Evolutionary conservation across 768 basidiomycete genomes (phyloP).

Genomic region (Tylopilus subfusipes): DNA sequence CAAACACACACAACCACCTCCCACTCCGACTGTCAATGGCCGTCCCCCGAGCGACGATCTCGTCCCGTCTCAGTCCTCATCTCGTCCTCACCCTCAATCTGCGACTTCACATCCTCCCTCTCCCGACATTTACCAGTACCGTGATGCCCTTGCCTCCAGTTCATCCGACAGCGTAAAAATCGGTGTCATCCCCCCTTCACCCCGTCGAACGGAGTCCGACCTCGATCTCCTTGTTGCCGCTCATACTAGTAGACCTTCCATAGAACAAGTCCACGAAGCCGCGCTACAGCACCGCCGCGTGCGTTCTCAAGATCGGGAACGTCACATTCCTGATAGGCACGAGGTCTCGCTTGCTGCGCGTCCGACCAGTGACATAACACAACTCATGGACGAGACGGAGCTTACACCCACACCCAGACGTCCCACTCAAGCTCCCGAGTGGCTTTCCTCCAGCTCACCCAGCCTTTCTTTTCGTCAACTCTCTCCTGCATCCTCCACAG

Average conservation of each 20-base stretch:
- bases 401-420: conserved; percentile 27
- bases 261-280: conserved; percentile 19
- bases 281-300: conserved; percentile 25
- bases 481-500: conserved; percentile 32
- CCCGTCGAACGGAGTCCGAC: conserved; percentile 19
- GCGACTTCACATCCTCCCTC: conserved; percentile 9
- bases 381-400: conserved; percentile 23
- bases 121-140: conserved; percentile 1
- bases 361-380: conserved; percentile 20
- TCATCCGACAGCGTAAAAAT: conserved; percentile 29
- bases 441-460: conserved; percentile 16
- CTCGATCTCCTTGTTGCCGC: neutral
- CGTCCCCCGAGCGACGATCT: conserved; percentile 1
- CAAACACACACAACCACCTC: conserved; percentile 14
- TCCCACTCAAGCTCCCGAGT: conserved; percentile 11
- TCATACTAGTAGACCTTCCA: conserved; percentile 5
- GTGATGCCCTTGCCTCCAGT: conserved; percentile 2
- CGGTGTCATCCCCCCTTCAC: conserved; percentile 31
- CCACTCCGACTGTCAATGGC: conserved; percentile 1
- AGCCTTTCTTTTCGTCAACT: conserved; percentile 18
- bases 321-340: conserved; percentile 29
- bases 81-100: conserved; percentile 9
- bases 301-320: conserved; percentile 32
- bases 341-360: conserved; percentile 34
- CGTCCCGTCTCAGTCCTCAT: neutral